These are phyloP conservation scores for Aspergillus aculeatus DNA, from an alignment of 2,329 filamentous ascomycete species.

Conservation along the genomic window DNA sequence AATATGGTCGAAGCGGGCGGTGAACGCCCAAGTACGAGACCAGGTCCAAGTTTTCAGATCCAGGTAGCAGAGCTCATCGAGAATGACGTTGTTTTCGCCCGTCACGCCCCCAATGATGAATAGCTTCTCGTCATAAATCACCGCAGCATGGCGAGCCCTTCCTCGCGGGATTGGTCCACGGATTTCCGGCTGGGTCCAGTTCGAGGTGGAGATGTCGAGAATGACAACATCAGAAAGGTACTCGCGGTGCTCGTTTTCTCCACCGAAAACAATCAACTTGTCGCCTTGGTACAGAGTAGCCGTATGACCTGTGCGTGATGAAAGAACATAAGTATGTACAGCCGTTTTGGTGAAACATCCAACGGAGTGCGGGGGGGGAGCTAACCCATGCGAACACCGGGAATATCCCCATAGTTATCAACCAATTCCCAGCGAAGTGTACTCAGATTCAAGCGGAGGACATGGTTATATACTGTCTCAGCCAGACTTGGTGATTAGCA, in stretches of 20 bases:
- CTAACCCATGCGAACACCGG: constrained; percentile 92
- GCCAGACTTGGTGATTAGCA: constrained; percentile 7
- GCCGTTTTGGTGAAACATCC: not conserved
- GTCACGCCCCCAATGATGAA: constrained; percentile 97
- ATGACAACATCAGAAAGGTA: constrained; percentile 95
- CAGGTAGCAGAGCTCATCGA: constrained; percentile 95
- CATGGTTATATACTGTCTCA: constrained; percentile 82
- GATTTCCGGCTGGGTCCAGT: constrained; percentile 91
- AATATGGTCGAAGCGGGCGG: constrained; percentile 90
- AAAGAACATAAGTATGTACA: not conserved
- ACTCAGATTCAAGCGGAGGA: constrained; percentile 80
- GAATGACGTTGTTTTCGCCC: constrained; percentile 83
- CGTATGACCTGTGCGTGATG: constrained; percentile 68
- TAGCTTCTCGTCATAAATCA: constrained; percentile 92
- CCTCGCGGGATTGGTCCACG: constrained; percentile 83
- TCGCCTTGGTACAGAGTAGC: constrained; percentile 90
- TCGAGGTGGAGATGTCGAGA: constrained; percentile 88
- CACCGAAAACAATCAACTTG: constrained; percentile 95
- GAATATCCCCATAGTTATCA: constrained; percentile 98
- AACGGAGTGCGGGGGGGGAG: constrained; percentile 11
- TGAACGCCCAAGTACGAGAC: constrained; percentile 95
- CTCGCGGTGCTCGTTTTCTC: constrained; percentile 94
- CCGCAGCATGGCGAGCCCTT: constrained; percentile 86
- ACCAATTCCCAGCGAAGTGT: constrained; percentile 93
- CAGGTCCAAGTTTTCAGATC: constrained; percentile 97